Evolutionary conservation across 352 stramenopile species (phyloP).

Genomic region (Globisporangium radiosum): DNA sequence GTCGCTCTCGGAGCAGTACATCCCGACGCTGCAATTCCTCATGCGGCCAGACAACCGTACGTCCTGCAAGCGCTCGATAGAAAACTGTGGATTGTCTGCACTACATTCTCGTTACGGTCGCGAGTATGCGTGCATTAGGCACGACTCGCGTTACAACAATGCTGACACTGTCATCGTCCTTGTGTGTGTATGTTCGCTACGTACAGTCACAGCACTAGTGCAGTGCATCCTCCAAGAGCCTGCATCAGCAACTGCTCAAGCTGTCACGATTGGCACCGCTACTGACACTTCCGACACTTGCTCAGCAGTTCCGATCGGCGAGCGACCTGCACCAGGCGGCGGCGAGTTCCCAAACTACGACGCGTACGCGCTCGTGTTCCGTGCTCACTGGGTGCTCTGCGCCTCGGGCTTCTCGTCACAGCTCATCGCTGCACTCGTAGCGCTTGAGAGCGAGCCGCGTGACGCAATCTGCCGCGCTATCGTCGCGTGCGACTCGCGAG

Average conservation of each 20-base stretch:
- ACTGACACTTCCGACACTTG: too few relatives aligned
- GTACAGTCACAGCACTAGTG: conserved; percentile 34
- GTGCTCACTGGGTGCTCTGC: conserved; percentile 59
- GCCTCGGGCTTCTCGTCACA: conserved; percentile 49
- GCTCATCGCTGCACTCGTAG: conserved; percentile 53
- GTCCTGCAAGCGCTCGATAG: conserved; percentile 1
- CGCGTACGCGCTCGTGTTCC: conserved; percentile 53
- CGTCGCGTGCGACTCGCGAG: conserved; percentile 35
- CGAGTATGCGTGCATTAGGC: neutral
- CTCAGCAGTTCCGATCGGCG: conserved; percentile 4
- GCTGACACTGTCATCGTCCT: too few relatives aligned
- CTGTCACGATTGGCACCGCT: too few relatives aligned
- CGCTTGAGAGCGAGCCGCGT: conserved; percentile 23
- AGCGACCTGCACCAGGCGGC: conserved; percentile 4
- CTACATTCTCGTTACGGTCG: neutral
- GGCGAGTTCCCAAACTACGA: conserved; percentile 47
- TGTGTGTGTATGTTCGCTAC: neutral
- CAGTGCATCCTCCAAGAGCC: conserved; percentile 45
- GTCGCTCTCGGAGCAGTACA: conserved; percentile 47
- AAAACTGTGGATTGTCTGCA: neutral
- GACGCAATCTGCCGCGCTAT: conserved; percentile 29
- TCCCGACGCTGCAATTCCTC: conserved; percentile 53
- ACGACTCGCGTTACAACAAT: neutral
- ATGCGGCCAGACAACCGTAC: conserved; percentile 55
- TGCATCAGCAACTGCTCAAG: conserved; percentile 7